These are phyloP conservation scores for Gentiana dahurica DNA, from an alignment of 257 asterid genomes.

Conservation along the genomic window DNA sequence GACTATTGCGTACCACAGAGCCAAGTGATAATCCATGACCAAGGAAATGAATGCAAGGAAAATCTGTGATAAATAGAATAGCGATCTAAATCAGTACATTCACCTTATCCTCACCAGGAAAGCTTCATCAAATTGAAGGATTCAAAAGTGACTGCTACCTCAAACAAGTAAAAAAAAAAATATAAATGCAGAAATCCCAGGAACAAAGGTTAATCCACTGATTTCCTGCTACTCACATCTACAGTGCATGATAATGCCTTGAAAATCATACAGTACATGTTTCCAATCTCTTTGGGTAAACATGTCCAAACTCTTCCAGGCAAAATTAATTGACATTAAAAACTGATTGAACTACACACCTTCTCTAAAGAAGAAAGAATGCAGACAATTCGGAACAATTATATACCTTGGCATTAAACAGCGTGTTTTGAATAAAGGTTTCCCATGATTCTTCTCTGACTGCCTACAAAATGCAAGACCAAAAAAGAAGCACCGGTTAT, in stretches of 20 bases:
- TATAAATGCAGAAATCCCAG: not conserved
- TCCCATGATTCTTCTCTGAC: slow-evolving; percentile 91
- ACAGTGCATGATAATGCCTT: too few relatives aligned
- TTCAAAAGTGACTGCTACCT: not conserved
- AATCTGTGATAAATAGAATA: slow-evolving; percentile 37
- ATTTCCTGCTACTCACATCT: too few relatives aligned
- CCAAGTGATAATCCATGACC: slow-evolving; percentile 82
- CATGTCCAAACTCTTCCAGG: not conserved
- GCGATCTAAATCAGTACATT: slow-evolving; percentile 16
- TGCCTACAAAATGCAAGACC: slow-evolving; percentile 37
- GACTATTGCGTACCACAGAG: slow-evolving; percentile 71
- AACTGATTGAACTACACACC: not conserved
- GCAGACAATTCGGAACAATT: slow-evolving; percentile 8
- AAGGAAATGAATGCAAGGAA: slow-evolving; percentile 73
- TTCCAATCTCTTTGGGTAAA: not conserved
- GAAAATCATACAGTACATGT: not conserved
- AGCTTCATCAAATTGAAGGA: not conserved
- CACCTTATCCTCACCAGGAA: not conserved
- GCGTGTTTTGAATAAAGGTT: slow-evolving; percentile 44
- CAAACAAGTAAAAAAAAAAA: slow-evolving; percentile 3
- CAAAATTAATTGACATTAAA: not conserved
- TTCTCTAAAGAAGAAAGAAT: not conserved
- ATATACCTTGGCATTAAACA: slow-evolving; percentile 70
- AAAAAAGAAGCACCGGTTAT: slow-evolving; percentile 1
- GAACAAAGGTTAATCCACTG: too few relatives aligned